phyloP scores from a whole-genome alignment of 805 yeast species.

The Myxozyma sirexii region DNA sequence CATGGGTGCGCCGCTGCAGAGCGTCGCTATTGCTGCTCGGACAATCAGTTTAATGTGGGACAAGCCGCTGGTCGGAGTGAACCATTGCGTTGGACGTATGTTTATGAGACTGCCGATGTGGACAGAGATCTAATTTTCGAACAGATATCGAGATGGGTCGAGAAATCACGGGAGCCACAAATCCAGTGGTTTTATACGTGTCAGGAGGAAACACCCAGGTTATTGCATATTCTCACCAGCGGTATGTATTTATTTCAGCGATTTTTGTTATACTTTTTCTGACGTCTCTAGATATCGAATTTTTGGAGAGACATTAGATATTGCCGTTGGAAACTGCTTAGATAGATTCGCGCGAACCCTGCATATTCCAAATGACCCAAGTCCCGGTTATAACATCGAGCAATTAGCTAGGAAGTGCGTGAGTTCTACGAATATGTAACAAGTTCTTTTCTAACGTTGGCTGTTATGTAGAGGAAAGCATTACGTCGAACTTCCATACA shows the following conservation, averaged over 20 bases:
- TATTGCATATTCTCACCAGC: slow-evolving; percentile 90
- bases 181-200: slow-evolving; percentile 95
- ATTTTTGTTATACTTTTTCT: not conserved
- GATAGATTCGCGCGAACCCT: slow-evolving; percentile 94
- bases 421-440: no score
- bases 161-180: slow-evolving; percentile 95
- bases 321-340: slow-evolving; percentile 95
- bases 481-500: slow-evolving; percentile 81
- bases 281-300: slow-evolving; percentile 62
- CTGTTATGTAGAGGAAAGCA: slow-evolving; percentile 44
- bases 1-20: slow-evolving; percentile 97
- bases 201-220: slow-evolving; percentile 99
- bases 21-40: slow-evolving; percentile 91
- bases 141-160: slow-evolving; percentile 97
- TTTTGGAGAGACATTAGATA: slow-evolving; percentile 98
- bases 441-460: not conserved
- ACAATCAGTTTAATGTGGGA: slow-evolving; percentile 78
- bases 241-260: slow-evolving; percentile 40
- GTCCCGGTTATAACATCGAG: slow-evolving; percentile 97
- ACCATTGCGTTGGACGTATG: slow-evolving; percentile 88
- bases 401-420: slow-evolving; percentile 84
- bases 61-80: slow-evolving; percentile 88
- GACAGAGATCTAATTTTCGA: no score
- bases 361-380: slow-evolving; percentile 86
- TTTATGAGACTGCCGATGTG: no score